Conservation (phyloP, 2,329 filamentous ascomycete species). For the Talaromyces sp. region DNA sequence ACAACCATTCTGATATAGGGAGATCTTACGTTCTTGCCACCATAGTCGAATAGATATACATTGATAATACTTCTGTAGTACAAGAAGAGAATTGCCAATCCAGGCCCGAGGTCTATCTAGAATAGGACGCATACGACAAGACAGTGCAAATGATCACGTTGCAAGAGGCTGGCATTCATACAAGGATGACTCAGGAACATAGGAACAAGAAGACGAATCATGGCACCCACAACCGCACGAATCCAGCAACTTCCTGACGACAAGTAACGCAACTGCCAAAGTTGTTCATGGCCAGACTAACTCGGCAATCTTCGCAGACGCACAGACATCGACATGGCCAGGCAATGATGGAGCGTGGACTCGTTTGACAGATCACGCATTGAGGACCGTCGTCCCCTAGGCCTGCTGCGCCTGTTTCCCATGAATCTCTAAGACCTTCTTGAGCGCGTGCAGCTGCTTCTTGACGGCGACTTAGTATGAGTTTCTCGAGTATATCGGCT, state of each 20-base stretch:
- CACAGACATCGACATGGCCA: constrained; percentile 96
- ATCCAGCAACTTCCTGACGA: constrained; percentile 79
- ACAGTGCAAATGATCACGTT: neutral
- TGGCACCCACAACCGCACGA: constrained; percentile 87
- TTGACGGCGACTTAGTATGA: constrained; percentile 54
- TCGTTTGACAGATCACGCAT: constrained; percentile 88
- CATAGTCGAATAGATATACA: neutral
- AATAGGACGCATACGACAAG: neutral
- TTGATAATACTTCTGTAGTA: neutral
- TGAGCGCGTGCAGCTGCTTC: constrained; percentile 31
- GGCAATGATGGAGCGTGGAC: constrained; percentile 81
- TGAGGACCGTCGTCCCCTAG: constrained; percentile 72
- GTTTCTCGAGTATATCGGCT: constrained; percentile 54
- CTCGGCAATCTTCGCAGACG: constrained; percentile 89
- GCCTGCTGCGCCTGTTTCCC: constrained; percentile 68
- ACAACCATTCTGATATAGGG: neutral
- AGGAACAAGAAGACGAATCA: constrained; percentile 23
- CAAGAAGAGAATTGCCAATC: neutral
- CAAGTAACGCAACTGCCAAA: constrained; percentile 97
- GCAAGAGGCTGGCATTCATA: neutral
- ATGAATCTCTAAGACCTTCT: constrained; percentile 35
- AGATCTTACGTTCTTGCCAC: neutral
- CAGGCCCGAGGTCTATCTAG: neutral
- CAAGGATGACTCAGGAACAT: neutral
- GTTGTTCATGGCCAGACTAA: constrained; percentile 93